Conservation (phyloP, 1,139 yeast species). For the Trichomonascaceae sp. region DNA sequence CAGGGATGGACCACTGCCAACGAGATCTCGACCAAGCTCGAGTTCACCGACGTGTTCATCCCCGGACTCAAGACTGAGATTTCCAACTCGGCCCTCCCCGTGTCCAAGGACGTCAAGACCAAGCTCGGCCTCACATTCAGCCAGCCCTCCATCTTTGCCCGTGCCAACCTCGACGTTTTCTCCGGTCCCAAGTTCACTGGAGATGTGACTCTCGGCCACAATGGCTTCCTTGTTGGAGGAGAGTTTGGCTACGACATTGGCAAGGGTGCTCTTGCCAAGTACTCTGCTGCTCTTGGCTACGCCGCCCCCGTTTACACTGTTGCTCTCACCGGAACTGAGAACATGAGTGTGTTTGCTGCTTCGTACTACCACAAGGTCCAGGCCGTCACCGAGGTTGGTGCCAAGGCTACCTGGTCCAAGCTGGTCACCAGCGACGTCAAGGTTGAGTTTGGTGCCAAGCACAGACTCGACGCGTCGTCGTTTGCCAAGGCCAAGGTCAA, state of each 20-base stretch:
- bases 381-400: constrained; percentile 90
- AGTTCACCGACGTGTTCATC: constrained; percentile 80
- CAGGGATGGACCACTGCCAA: constrained; percentile 98
- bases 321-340: constrained; percentile 79
- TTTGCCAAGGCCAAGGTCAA: constrained; percentile 95
- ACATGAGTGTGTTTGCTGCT: constrained; percentile 84
- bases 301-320: constrained; percentile 78
- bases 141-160: constrained; percentile 87
- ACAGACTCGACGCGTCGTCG: constrained; percentile 73
- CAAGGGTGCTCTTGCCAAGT: constrained; percentile 84
- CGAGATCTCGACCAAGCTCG: constrained; percentile 84
- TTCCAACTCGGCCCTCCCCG: constrained; percentile 79
- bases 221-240: constrained; percentile 94
- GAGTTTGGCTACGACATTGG: constrained; percentile 94
- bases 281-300: constrained; percentile 92
- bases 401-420: constrained; percentile 91
- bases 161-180: constrained; percentile 88
- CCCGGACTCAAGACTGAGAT: constrained; percentile 94
- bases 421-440: constrained; percentile 38
- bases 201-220: constrained; percentile 90
- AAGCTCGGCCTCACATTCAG: constrained; percentile 84
- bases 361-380: constrained; percentile 95
- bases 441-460: constrained; percentile 94
- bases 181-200: constrained; percentile 95
- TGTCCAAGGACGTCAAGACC: constrained; percentile 70